These are phyloP conservation scores for Hanseniaspora hatyaiensis DNA, from an alignment of 805 yeast genomes.

Conservation along the genomic window DNA sequence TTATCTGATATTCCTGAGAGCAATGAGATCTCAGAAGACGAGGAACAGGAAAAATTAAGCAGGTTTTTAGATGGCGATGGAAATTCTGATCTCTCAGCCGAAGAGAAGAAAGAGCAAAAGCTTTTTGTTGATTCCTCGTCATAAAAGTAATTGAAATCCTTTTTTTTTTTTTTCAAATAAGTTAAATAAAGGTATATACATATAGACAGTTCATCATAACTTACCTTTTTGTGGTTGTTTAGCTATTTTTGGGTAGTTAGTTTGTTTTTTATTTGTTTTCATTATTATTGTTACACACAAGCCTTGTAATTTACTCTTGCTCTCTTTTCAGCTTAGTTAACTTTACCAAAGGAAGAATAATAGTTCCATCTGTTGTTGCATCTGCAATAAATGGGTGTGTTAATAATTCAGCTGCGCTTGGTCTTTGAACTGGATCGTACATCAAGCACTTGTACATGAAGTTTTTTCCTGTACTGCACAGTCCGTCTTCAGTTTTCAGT, in stretches of 20 bases:
- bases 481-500: constrained; percentile 73
- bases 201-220: not conserved
- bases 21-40: not conserved
- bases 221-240: too few species aligned
- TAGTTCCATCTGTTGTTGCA: constrained; percentile 44
- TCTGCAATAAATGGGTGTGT: constrained; percentile 51
- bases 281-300: too few species aligned
- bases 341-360: constrained; percentile 63
- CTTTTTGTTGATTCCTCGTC: constrained; percentile 9
- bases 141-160: not conserved
- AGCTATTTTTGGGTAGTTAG: not conserved
- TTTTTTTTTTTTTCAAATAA: too few species aligned
- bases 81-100: not conserved
- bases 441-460: constrained; percentile 71
- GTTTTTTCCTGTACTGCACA: constrained; percentile 51
- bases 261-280: not conserved
- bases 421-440: constrained; percentile 73
- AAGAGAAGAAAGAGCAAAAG: not conserved
- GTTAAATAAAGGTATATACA: not conserved
- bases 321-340: constrained; percentile 57
- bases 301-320: constrained; percentile 23
- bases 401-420: constrained; percentile 62
- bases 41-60: constrained; percentile 5
- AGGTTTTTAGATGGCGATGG: constrained; percentile 13
- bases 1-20: not conserved